phyloP scores from a whole-genome alignment of 805 yeast genomes.

The Barnettozyma vustinii region DNA sequence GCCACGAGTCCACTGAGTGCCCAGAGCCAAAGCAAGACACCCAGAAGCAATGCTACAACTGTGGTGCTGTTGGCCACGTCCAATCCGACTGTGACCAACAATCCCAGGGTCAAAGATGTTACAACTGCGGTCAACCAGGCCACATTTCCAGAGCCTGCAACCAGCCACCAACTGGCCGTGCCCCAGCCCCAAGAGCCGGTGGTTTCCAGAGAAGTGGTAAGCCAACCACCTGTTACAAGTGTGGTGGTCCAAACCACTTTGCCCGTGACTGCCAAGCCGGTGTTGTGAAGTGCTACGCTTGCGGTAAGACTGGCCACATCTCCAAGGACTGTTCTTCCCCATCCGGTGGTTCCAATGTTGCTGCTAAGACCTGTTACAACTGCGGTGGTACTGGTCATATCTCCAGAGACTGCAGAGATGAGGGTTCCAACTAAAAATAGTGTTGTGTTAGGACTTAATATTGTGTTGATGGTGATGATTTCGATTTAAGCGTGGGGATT shows the following conservation, averaged over 20 bases:
- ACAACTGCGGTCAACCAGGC: constrained; percentile 72
- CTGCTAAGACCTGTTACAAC: constrained; percentile 35
- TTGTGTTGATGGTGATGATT: constrained; percentile 9
- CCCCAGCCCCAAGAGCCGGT: constrained; percentile 13
- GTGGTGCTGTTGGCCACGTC: constrained; percentile 88
- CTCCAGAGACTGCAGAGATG: constrained; percentile 60
- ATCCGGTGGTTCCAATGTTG: constrained; percentile 40
- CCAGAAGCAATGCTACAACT: constrained; percentile 87
- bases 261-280: constrained; percentile 82
- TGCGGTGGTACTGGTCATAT: constrained; percentile 72
- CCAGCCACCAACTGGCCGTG: constrained; percentile 33
- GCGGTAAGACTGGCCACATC: constrained; percentile 88
- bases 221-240: constrained; percentile 72
- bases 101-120: constrained; percentile 60
- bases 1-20: constrained; percentile 86
- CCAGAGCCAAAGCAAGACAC: constrained; percentile 82
- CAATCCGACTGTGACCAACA: constrained; percentile 73
- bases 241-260: constrained; percentile 91
- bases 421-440: not conserved
- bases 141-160: constrained; percentile 79
- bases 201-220: constrained; percentile 15
- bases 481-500: constrained; percentile 8
- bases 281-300: constrained; percentile 79
- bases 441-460: not conserved
- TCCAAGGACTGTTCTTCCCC: constrained; percentile 72